Percentiles rank a stretch among this genome's conserved stretches.
Conservation (phyloP, 305 asterid genomes). For the Ilex paraguariensis region DNA sequence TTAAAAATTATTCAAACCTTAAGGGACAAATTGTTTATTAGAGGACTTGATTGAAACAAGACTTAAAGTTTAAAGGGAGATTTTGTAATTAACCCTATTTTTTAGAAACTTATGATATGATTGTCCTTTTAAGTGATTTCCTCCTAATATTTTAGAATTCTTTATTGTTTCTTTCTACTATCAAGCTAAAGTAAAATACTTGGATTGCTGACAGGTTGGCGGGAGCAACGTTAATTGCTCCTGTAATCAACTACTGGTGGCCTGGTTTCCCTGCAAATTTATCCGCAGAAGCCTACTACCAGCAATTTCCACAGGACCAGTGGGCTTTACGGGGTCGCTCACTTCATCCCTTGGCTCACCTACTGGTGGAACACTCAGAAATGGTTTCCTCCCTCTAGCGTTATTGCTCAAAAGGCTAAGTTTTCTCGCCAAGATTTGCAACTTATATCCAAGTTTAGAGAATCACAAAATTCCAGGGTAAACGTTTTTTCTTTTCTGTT, state of each 20-base stretch:
- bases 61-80: no score
- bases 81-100: no score
- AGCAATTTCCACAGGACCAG: conserved; percentile 44
- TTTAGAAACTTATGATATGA: no score
- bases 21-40: no score
- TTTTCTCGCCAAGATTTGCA: conserved; percentile 41
- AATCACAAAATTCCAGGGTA: conserved; percentile 14
- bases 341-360: conserved; percentile 52
- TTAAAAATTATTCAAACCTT: no score
- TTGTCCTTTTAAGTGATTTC: no score
- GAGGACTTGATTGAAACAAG: no score
- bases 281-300: conserved; percentile 41
- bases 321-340: conserved; percentile 63
- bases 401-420: conserved; percentile 34
- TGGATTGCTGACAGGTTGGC: conserved; percentile 37
- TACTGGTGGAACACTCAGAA: conserved; percentile 79
- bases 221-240: conserved; percentile 52
- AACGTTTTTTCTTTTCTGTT: conserved; percentile 3
- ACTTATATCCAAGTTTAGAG: conserved; percentile 18
- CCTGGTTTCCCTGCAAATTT: conserved; percentile 44
- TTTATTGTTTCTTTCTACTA: neutral
- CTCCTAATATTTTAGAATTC: no score
- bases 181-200: neutral
- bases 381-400: conserved; percentile 56
- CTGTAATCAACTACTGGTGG: conserved; percentile 72